Conservation (phyloP, 768 basidiomycete genomes). For the Scleroderma bovista region DNA sequence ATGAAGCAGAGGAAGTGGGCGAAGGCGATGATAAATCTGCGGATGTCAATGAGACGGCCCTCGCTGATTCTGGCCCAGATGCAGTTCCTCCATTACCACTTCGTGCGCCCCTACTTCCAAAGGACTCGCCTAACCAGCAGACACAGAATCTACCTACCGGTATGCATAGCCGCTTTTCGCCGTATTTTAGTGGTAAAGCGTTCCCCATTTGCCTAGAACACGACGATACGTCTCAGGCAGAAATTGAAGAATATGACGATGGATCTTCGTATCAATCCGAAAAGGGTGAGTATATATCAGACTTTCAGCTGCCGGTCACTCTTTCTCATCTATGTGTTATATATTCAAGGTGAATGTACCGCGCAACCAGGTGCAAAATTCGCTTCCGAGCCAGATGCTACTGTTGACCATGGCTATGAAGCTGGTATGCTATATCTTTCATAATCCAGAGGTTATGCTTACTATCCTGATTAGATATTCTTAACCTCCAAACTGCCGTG, state of each 20-base stretch:
- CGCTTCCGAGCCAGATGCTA: slow-evolving; percentile 10
- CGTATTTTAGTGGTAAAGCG: not conserved
- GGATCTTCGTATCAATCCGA: slow-evolving; percentile 4
- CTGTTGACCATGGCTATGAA: slow-evolving; percentile 22
- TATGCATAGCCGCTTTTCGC: not conserved
- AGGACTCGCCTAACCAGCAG: not conserved
- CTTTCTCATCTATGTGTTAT: slow-evolving; percentile 3
- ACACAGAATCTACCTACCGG: not conserved
- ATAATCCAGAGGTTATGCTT: not conserved
- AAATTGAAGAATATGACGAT: not conserved
- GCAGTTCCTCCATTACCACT: too few species aligned
- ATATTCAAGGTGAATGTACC: slow-evolving; percentile 8
- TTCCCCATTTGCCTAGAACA: not conserved
- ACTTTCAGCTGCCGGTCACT: not conserved
- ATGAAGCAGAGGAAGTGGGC: slow-evolving; percentile 19
- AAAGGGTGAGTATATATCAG: not conserved
- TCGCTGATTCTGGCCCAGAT: not conserved
- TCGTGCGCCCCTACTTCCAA: not conserved
- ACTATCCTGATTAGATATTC: not conserved
- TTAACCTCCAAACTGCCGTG: slow-evolving; percentile 9
- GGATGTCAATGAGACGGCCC: not conserved
- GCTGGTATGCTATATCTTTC: slow-evolving; percentile 20
- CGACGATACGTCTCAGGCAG: not conserved
- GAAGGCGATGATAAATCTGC: not conserved
- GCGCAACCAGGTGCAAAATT: slow-evolving; percentile 6